Base-by-base conservation (phyloP, 2,329 filamentous ascomycete genomes). In the Fusarium domesticum region DNA sequence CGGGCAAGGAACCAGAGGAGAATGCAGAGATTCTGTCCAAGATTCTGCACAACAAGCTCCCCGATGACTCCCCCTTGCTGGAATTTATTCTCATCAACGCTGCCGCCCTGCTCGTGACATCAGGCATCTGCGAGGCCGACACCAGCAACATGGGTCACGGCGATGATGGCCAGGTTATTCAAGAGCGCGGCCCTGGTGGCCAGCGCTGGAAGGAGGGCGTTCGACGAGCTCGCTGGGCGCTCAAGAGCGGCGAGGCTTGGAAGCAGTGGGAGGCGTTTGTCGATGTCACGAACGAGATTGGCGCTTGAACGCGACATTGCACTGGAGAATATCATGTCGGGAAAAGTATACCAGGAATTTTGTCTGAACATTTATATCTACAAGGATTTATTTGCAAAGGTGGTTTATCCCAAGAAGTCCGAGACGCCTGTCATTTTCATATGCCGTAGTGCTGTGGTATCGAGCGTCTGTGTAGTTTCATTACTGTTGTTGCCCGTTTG, bases 31-130 rank as follows among this genome's bases (percentile, higher is more conserved):
- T 96, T 36, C 70, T 98, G 48, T 84, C 83, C 65, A 78, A 77
- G 50, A 85, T 98, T 34, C 69, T 98, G 45, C 75, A 77, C 39
- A 85, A 87, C 50, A 78, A 95, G 66, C 67, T 95, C 36, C 72
- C 82, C 1, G 77, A 78, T 10, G 81, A 95, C 56, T 82, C 96
- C 57, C 89, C 93, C 0, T 88, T 98, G 40, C 69, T 96, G 50
- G 85, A 95, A 63, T 98, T 98, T 62, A 89, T 98, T 16, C 76
- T 97, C 39, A 87, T 97, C 69, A 98, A 98, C 63, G 87, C 92
- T 2, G 91, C 92, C 0, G 89, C 90, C 2, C 71, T 98, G 39
- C 78, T 98, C 41, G 92, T 95, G 0, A 79, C 87, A 4, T 85
- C 89, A 2, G 93, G 93, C 3, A 75, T 96, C 25, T 95, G 90